Evolutionary conservation across 495 filamentous ascomycete genomes (phyloP).

Genomic region (Parmelia sp.): DNA sequence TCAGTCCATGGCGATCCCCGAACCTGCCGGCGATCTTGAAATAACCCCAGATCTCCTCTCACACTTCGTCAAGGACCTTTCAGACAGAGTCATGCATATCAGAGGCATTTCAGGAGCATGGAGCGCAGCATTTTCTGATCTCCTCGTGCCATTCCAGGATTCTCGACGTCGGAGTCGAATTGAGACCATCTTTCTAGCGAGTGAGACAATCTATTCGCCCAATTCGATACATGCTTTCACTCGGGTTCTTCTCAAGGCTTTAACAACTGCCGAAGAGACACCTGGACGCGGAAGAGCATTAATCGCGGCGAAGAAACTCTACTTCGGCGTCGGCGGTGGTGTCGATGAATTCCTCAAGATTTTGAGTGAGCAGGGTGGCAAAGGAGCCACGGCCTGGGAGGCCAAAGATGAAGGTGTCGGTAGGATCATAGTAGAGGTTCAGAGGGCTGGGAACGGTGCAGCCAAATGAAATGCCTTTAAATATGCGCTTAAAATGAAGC

Average conservation of each 20-base stretch:
- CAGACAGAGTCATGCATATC: conserved; percentile 50
- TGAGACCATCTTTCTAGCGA: conserved; percentile 61
- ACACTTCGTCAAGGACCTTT: conserved; percentile 56
- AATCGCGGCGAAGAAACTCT: conserved; percentile 87
- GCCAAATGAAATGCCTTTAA: not conserved
- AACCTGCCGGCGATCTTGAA: conserved; percentile 58
- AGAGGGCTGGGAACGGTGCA: not conserved
- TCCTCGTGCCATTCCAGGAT: conserved; percentile 38
- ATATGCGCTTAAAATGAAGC: not conserved
- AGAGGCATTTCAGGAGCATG: conserved; percentile 80
- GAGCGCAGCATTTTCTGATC: conserved; percentile 59
- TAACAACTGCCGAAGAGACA: conserved; percentile 43
- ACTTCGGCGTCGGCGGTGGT: conserved; percentile 93
- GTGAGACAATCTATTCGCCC: conserved; percentile 94
- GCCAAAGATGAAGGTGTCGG: conserved; percentile 51
- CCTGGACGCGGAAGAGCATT: conserved; percentile 52
- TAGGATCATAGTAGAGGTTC: conserved; percentile 42
- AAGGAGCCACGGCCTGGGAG: conserved; percentile 56
- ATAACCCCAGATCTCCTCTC: conserved; percentile 57
- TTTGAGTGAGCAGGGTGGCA: conserved; percentile 48
- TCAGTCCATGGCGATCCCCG: conserved; percentile 24
- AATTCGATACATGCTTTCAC: conserved; percentile 66
- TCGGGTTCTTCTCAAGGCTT: conserved; percentile 58
- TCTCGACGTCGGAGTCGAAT: conserved; percentile 2
- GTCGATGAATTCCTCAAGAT: conserved; percentile 77